Evolutionary conservation across 2,329 filamentous ascomycete genomes (phyloP), one percentile per base, ranked within the genome.

Genomic region (Blumeriella jaapii): DNA sequence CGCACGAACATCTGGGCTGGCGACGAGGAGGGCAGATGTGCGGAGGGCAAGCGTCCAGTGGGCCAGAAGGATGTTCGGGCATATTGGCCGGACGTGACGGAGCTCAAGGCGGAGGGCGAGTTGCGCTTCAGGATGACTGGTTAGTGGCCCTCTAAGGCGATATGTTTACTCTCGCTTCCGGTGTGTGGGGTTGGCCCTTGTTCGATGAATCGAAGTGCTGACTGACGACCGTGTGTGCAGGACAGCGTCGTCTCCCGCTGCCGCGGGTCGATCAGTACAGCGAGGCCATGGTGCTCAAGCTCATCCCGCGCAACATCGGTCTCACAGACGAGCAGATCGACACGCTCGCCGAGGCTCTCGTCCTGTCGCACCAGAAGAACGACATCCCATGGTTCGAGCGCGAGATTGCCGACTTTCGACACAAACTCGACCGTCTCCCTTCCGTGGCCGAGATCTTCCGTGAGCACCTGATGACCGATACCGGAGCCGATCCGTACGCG

Each of bases 21-120:
- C 2, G 20, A 27, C 17, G 36, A 38, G 14, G 29, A 29, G 11
- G 6, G 2, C 1, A 16, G 32, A 13, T 16, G 7, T 4, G 36
- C 32, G 15, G 36, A 30, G 3, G 22, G 20, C 17, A 14, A 23
- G 8, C 25, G 16, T 17, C 12, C 11, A 9, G 15, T 15, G 4
- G 13, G 15, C 14, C 16, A 10, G 5, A 19, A 26, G 1, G 29
- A n/a, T n/a, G n/a, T 17, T 17, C 26, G 36, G 14, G 30, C 36
- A 5, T 38, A 27, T 29, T 38, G 36, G 36, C 36, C 36, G 25
- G 36, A 32, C n/a, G 5, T 12, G 30, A 15, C n/a, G 5, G 36
- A 38, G 36, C 29, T 38, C 17, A 38, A 38, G 26, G 14, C 18
- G n/a, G 36, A 38, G 18, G 36, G 36, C 11, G 36, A 38, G 18